A percentile compares a stretch with the other conserved stretches of the same genome.
phyloP scores from a whole-genome alignment of 2,329 filamentous ascomycete species.

The Shiraia sp. region DNA sequence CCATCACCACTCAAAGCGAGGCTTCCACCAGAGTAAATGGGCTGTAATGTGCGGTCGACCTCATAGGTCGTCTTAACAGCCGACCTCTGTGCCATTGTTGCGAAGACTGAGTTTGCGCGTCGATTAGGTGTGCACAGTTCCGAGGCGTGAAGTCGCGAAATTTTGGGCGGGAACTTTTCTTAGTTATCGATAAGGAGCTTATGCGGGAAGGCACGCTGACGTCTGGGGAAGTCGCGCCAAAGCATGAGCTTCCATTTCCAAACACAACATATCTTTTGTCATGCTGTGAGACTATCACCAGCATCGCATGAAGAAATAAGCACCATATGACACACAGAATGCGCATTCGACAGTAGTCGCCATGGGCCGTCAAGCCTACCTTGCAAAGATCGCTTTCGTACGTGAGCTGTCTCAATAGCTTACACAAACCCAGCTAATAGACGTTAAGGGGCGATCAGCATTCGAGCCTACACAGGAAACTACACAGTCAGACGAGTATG shows the following conservation, averaged over 20 bases:
- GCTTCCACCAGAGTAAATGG: slow-evolving; percentile 91
- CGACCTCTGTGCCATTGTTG: slow-evolving; percentile 58
- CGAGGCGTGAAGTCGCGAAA: slow-evolving; percentile 14
- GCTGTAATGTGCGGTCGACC: slow-evolving; percentile 78
- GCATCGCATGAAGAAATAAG: too few relatives aligned
- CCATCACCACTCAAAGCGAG: slow-evolving; percentile 82
- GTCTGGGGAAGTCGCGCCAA: slow-evolving; percentile 13
- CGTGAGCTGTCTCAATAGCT: slow-evolving; percentile 4
- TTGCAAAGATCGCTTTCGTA: slow-evolving; percentile 45
- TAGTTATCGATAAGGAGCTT: slow-evolving; percentile 41
- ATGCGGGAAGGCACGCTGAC: slow-evolving; percentile 12
- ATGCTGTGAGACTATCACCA: background rate
- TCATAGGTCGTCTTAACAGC: slow-evolving; percentile 86
- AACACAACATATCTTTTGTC: background rate
- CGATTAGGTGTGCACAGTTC: background rate
- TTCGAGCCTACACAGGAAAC: slow-evolving; percentile 40
- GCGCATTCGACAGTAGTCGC: background rate
- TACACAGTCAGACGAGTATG: slow-evolving; percentile 28
- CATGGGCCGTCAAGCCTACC: slow-evolving; percentile 45
- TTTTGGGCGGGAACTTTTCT: slow-evolving; percentile 34
- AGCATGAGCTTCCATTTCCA: slow-evolving; percentile 1
- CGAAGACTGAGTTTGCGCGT: background rate
- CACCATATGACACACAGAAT: background rate
- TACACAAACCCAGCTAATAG: slow-evolving; percentile 15
- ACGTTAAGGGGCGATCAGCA: slow-evolving; percentile 46